Evolutionary conservation across 257 asterid genomes (phyloP).

Genomic region (Echites panduratus): DNA sequence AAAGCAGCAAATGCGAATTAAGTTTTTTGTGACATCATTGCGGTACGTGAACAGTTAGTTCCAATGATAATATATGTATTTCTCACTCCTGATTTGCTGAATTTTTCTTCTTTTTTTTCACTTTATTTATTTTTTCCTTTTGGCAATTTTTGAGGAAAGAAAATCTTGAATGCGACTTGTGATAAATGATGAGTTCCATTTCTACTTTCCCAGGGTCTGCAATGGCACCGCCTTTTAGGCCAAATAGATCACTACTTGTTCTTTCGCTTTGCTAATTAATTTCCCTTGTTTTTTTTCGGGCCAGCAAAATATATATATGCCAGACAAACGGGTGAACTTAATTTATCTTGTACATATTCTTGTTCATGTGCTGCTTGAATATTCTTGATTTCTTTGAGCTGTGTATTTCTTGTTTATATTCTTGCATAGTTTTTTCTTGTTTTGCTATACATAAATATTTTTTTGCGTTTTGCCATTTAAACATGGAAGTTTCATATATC

Average conservation of each 20-base stretch:
- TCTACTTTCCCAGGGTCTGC: background rate
- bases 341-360: no score
- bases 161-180: background rate
- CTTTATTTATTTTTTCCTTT: background rate
- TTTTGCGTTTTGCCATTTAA: no score
- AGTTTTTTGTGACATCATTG: constrained; percentile 23
- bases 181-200: background rate
- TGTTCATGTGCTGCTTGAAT: no score
- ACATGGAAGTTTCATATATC: no score
- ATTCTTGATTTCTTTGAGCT: no score
- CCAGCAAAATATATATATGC: no score
- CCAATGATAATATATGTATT: constrained; percentile 17
- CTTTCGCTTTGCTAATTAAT: background rate
- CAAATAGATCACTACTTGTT: background rate
- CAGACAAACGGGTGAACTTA: no score
- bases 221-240: background rate
- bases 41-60: constrained; percentile 26
- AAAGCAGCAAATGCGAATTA: constrained; percentile 17
- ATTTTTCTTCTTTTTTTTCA: background rate
- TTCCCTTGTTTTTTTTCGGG: no score
- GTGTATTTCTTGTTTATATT: no score
- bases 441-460: no score
- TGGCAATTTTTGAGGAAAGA: background rate
- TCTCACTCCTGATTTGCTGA: background rate
- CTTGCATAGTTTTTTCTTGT: no score